phyloP scores from a whole-genome alignment of 768 basidiomycete genomes.

The Phaeolepiota aurea region DNA sequence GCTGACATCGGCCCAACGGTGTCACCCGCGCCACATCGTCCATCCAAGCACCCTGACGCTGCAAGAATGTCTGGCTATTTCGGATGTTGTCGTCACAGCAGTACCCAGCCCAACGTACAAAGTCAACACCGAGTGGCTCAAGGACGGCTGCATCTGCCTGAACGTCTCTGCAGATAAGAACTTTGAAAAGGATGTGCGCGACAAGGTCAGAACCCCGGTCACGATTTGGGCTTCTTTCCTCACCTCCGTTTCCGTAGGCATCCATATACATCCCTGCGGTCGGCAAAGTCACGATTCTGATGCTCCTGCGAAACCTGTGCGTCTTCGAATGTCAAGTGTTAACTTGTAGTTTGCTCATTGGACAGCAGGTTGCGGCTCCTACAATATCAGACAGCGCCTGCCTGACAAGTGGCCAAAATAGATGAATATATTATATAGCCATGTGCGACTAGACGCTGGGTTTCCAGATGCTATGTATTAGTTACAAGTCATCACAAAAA shows the following conservation, averaged over 20 bases:
- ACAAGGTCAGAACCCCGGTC: conserved; percentile 52
- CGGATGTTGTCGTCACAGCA: conserved; percentile 92
- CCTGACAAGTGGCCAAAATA: conserved; percentile 14
- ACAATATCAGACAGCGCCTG: conserved; percentile 34
- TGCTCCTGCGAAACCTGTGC: conserved; percentile 93
- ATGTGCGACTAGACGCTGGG: conserved; percentile 14
- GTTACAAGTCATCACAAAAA: conserved; percentile 19
- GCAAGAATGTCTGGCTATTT: conserved; percentile 72
- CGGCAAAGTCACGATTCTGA: conserved; percentile 96
- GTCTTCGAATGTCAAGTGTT: too few relatives aligned
- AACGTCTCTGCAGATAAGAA: conserved; percentile 96
- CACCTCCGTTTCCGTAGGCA: conserved; percentile 54
- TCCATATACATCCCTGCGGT: conserved; percentile 93
- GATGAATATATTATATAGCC: conserved; percentile 23
- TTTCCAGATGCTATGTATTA: conserved; percentile 17
- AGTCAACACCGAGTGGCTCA: conserved; percentile 80
- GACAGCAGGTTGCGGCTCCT: conserved; percentile 47
- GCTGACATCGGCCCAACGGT: conserved; percentile 38
- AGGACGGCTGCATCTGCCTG: conserved; percentile 89
- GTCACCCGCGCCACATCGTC: conserved; percentile 79
- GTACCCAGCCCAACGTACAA: conserved; percentile 85
- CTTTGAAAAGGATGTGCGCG: conserved; percentile 87
- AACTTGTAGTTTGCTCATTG: too few relatives aligned
- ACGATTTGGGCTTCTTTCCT: not conserved
- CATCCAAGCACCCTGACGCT: conserved; percentile 62